These are phyloP conservation scores for Coprinellus aureogranulatus DNA, from an alignment of 768 basidiomycete genomes.

Conservation along the genomic window DNA sequence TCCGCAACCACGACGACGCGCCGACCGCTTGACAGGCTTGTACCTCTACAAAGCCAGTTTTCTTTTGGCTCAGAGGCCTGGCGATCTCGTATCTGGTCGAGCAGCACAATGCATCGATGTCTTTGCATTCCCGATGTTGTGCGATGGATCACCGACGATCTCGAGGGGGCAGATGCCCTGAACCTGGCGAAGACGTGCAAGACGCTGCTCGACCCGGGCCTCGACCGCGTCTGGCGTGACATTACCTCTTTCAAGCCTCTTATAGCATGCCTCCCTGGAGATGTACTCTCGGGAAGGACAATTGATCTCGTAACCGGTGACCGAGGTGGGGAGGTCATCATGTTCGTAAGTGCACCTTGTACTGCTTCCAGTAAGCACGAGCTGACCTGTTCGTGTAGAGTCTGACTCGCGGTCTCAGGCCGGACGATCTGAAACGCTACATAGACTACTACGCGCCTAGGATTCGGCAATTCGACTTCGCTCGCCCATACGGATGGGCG, in stretches of 20 bases:
- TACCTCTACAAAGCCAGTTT: too few relatives aligned
- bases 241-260: not conserved
- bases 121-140: not conserved
- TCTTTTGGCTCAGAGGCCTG: too few relatives aligned
- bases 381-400: too few relatives aligned
- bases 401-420: too few relatives aligned
- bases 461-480: not conserved
- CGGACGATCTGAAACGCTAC: not conserved
- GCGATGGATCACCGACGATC: not conserved
- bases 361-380: too few relatives aligned
- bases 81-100: not conserved
- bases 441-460: not conserved
- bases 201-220: not conserved
- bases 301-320: too few relatives aligned
- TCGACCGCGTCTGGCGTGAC: not conserved
- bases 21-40: too few relatives aligned
- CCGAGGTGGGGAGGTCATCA: too few relatives aligned
- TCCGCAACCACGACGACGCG: too few relatives aligned
- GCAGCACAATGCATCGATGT: not conserved
- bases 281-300: too few relatives aligned
- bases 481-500: too few relatives aligned
- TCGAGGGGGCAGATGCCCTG: not conserved
- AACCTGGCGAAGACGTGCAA: not conserved
- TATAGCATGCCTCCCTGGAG: not conserved
- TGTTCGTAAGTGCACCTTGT: too few relatives aligned